Percentiles rank a stretch among this genome's conserved stretches.
These are phyloP conservation scores for Hypoxylon lienhwacheense DNA, from an alignment of 495 filamentous ascomycete genomes.

Conservation along the genomic window DNA sequence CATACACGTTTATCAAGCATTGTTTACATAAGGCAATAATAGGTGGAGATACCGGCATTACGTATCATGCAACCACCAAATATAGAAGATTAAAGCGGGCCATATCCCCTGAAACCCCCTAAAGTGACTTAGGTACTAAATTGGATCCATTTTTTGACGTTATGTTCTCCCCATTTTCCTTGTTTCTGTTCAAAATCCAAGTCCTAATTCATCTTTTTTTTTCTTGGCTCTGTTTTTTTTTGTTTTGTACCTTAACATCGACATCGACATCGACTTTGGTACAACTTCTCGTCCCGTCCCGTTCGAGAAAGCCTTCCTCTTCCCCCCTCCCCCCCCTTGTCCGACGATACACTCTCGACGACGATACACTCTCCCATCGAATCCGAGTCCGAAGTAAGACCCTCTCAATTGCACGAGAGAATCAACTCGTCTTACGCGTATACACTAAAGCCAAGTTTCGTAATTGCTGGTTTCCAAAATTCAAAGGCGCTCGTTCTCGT, in stretches of 20 bases:
- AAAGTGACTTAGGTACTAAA: not conserved
- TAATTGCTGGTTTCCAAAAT: no score
- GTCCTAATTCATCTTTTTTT: not conserved
- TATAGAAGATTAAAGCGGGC: constrained; percentile 14
- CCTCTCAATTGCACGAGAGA: not conserved
- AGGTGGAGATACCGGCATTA: constrained; percentile 5
- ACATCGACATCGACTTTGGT: not conserved
- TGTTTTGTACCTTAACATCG: not conserved
- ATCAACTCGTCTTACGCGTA: no score
- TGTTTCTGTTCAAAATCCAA: constrained; percentile 1
- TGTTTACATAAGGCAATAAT: not conserved
- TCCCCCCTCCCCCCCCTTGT: no score
- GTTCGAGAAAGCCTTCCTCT: constrained; percentile 2
- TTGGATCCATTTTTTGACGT: constrained; percentile 8
- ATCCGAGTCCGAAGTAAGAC: not conserved
- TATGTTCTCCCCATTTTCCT: no score
- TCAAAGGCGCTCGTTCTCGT: no score
- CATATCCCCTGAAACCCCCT: not conserved
- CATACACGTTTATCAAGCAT: not conserved
- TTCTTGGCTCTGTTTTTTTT: not conserved
- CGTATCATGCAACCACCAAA: constrained; percentile 18
- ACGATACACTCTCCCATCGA: not conserved
- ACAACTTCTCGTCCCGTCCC: not conserved
- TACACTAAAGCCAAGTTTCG: no score
- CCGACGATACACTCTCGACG: not conserved